Evolutionary conservation across 1,284 basidiomycete genomes (phyloP).

Genomic region (Ganoderma leucocontextum): DNA sequence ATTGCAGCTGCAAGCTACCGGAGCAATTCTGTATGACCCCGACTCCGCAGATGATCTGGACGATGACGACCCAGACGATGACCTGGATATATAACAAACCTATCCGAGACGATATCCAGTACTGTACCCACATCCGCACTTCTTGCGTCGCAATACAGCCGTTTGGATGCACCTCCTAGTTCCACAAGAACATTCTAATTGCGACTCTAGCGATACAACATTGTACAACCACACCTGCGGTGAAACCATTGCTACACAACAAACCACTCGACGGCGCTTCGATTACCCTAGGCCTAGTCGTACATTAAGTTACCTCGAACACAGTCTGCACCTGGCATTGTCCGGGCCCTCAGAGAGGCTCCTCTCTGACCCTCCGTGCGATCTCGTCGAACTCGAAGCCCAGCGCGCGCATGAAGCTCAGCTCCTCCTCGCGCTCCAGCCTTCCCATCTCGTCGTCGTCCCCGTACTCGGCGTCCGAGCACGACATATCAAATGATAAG

Average conservation of each 20-base stretch:
- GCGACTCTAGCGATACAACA: conserved; percentile 13
- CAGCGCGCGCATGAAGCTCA: conserved; percentile 39
- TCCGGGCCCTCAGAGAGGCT: conserved; percentile 13
- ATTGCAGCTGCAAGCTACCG: conserved; percentile 30
- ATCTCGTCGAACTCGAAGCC: conserved; percentile 41
- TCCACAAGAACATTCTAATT: background rate
- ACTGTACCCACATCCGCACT: background rate
- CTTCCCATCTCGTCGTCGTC: conserved; percentile 26
- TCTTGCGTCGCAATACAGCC: background rate
- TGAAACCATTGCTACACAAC: conserved; percentile 8
- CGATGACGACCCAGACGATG: conserved; percentile 91
- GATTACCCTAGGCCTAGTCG: conserved; percentile 13
- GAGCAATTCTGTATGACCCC: conserved; percentile 76
- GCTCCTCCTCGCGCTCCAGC: conserved; percentile 36
- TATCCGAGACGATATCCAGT: background rate
- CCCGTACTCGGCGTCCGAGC: conserved; percentile 19
- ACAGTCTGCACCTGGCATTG: background rate
- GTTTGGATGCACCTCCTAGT: background rate
- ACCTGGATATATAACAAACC: conserved; percentile 73
- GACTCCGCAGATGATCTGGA: conserved; percentile 91
- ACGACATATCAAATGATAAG: conserved; percentile 24
- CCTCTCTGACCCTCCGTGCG: conserved; percentile 29
- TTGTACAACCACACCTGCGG: conserved; percentile 1
- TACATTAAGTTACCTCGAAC: background rate
- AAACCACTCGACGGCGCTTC: background rate